Evolutionary conservation across 768 basidiomycete genomes (phyloP), one percentile per base, ranked within the genome.

Genomic region (Suillus subluteus): DNA sequence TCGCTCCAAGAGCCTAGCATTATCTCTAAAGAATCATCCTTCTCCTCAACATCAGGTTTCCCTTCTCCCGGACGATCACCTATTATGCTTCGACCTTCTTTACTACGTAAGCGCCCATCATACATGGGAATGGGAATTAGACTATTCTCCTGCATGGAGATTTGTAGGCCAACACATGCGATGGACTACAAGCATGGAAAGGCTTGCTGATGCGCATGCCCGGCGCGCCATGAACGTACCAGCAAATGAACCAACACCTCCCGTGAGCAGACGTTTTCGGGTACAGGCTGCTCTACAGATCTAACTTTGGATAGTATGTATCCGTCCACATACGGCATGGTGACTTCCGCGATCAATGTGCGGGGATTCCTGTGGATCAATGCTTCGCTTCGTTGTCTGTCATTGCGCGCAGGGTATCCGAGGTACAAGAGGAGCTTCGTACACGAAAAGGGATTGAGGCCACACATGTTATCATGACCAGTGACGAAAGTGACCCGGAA

Each of bases 111-210:
- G 70, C 65, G 79, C 83, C 0, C 78, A 83, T 65, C 62, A 87
- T 86, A 81, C 85, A 6, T 84, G 77, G 65, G 87, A 88, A 70
- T 84, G 83, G 70, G 84, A 85, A 54, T 81, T 79, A 63, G 86
- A 88, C 65, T 88, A 82, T 70, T 83, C 83, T 64, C 87, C 87
- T n/a, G 86, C 83, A 13, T 89, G 88, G 87, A 76, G 82, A 68
- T 82, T 81, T 71, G 85, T 84, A 44, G 87, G 85, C 18, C 77
- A 81, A 67, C 73, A 87, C 69, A 79, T 87, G 77, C 80, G 79
- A 63, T 89, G 85, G 85, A 79, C 79, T 2, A 73, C 79, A 11
- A 69, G 67, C 30, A 70, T 89, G 12, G 73, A 81, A 65, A 66
- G 70, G 4, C 67, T 88, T 23, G 82, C 84, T 6, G 76, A 83